phyloP scores from a whole-genome alignment of 257 asterid genomes.

The Rehmannia glutinosa region DNA sequence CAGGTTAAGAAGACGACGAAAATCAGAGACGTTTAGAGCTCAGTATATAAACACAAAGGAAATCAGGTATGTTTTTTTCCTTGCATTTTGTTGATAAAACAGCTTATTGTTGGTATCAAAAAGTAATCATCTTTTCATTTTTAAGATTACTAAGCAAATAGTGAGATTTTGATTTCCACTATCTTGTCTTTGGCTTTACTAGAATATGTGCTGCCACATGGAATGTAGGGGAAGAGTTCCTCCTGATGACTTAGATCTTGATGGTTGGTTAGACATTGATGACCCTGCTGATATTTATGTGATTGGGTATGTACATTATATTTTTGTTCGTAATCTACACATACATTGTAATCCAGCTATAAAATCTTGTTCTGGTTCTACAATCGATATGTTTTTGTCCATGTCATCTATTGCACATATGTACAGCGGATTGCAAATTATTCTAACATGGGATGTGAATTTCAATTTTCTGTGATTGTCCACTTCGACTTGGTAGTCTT shows the following conservation, averaged over 20 bases:
- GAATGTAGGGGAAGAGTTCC: slow-evolving; percentile 88
- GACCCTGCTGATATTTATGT: slow-evolving; percentile 93
- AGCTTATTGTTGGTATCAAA: background rate
- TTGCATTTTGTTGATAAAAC: slow-evolving; percentile 18
- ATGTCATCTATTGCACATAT: background rate
- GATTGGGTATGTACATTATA: slow-evolving; percentile 60
- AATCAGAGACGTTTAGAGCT: slow-evolving; percentile 88
- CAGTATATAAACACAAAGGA: slow-evolving; percentile 82
- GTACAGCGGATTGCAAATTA: background rate
- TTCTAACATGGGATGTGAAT: background rate
- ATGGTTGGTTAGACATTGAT: slow-evolving; percentile 74
- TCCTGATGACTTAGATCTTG: slow-evolving; percentile 72
- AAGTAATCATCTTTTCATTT: slow-evolving; percentile 1
- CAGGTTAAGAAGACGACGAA: slow-evolving; percentile 76
- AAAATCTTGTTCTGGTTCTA: background rate
- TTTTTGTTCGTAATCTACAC: background rate
- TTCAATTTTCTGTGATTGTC: background rate
- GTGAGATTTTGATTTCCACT: slow-evolving; percentile 12
- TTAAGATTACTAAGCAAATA: background rate
- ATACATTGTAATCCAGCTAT: background rate
- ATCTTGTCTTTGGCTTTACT: slow-evolving; percentile 15
- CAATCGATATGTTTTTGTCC: background rate
- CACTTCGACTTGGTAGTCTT: background rate
- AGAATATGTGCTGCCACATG: slow-evolving; percentile 80
- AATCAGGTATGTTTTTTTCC: slow-evolving; percentile 45